These are phyloP conservation scores for Thozetella sp. DNA, from an alignment of 495 filamentous ascomycete genomes.

Conservation along the genomic window DNA sequence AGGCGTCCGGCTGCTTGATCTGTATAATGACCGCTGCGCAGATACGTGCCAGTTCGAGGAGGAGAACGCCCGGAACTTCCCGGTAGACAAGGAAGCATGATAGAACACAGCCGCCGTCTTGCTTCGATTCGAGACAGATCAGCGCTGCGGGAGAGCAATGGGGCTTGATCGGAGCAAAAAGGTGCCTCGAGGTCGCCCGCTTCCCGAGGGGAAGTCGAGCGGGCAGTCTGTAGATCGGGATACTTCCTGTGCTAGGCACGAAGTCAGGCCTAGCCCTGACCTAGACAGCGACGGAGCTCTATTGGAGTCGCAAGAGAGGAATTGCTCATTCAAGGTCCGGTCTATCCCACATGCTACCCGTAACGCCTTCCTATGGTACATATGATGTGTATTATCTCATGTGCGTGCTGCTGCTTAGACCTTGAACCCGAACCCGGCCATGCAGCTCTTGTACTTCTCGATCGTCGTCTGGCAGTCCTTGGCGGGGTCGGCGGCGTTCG, in stretches of 20 bases:
- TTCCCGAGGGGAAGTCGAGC: too few relatives aligned
- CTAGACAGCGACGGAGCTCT: too few relatives aligned
- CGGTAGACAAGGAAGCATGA: background rate
- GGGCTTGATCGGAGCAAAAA: too few relatives aligned
- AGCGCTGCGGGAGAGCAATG: too few relatives aligned
- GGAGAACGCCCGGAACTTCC: background rate
- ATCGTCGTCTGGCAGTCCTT: slow-evolving; percentile 79
- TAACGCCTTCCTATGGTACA: slow-evolving; percentile 7
- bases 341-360: slow-evolving; percentile 7
- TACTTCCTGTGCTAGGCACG: too few relatives aligned
- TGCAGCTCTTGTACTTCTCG: slow-evolving; percentile 85
- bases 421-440: slow-evolving; percentile 92
- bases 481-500: slow-evolving; percentile 73
- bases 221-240: too few relatives aligned
- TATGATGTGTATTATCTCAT: slow-evolving; percentile 6
- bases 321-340: slow-evolving; percentile 1
- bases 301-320: slow-evolving; percentile 4
- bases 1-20: slow-evolving; percentile 17
- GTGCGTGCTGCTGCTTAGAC: slow-evolving; percentile 36
- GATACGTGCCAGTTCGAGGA: slow-evolving; percentile 12
- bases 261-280: too few relatives aligned
- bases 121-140: too few relatives aligned
- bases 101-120: background rate
- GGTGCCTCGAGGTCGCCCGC: too few relatives aligned
- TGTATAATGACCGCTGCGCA: slow-evolving; percentile 21